Evolutionary conservation across 2,329 filamentous ascomycete species (phyloP), one percentile per base, ranked within the genome.

Genomic region (Bipolaris zeicola): DNA sequence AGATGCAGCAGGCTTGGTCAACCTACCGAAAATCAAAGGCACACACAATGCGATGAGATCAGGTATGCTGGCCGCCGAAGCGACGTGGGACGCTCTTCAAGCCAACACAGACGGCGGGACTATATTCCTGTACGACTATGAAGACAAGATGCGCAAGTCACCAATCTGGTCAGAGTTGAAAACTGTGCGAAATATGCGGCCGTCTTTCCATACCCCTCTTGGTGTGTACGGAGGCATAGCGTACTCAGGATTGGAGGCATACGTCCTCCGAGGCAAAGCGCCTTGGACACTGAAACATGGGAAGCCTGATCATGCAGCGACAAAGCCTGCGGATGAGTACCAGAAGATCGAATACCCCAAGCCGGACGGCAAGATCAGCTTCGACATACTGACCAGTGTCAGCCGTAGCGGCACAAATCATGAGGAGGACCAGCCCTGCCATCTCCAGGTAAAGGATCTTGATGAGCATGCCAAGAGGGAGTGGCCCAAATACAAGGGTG

Each of bases 41-140:
- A 97, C 94, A 0, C 95, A 99, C 78, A 97, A 95, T 45, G 92
- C 95, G 50, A 98, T 99, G 92, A 92, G 93, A 72, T 96, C 91
- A 1, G 95, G 94, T 60, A 98, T 99, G 90, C 83, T 99, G 48
- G 95, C 95, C 5, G 95, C 94, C 39, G 92, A 98, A 78, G 91
- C 95, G 28, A 87, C 94, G 2, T 98, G 88, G 83, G 83, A 84
- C 24, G 95, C 95, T 2, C 81, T 99, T 24, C 79, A 73, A 45
- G 62, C 55, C 36, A 80, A 75, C 59, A 79, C 80, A 5, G 82
- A 87, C 62, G 79, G 83, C 10, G 89, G 88, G 46, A 89, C 91
- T 3, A 85, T 98, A 38, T 98, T 99, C 82, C 81, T 99, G 20
- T 98, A 91, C 76, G 89, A 95, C 75, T 99, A 99, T 77, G 94